Base-by-base conservation (phyloP, 148 eudicot species). In the Rhododendron griersonianum region DNA sequence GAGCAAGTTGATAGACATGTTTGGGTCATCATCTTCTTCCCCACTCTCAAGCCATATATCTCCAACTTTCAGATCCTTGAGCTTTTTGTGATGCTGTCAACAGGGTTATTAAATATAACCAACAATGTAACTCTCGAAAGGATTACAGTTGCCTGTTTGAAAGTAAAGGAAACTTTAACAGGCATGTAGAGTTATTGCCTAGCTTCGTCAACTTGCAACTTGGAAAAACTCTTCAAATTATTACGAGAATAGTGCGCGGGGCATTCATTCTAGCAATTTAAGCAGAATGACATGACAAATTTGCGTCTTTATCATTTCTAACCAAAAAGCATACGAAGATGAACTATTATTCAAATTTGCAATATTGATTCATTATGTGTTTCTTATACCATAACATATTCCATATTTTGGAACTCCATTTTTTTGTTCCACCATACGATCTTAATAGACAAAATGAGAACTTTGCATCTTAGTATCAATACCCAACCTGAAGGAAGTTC, bases 401-500 rank as follows among this genome's bases (percentile, higher is more conserved):
- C 78, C 37, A 74, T 11, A 25, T 35, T 74, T 35, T 74, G 37
- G 73, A 65, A 65, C 25, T 23, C 9, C 71, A 4, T 7, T 61
- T 21, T 9, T 61, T 61, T 61, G 11, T 5, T 55, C 61, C 21
- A 19, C 61, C 61, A 3, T 15, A 55, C 0, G 9, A 16, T 75
- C 45, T 16, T 21, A 75, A 39, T 23, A 44, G 25, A 39, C 16
- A 69, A 30, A 78, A 18, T 9, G 2, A 13, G 47, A 47, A 77
- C 11, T 41, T 78, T 23, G 15, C n/a, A 47, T 23, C 3, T 1
- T 10, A 45, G 55, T 11, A 69, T 69, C 75, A 11, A 33, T 8
- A 4, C 18, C 82, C 5, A 80, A 93, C 98, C 98, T 91, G 92
- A 48, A 93, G 93, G 83, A 95, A 95, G 87, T 94, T 95, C 86